Conservation (phyloP, 371 early-diverging fungal genomes). For the Capillidium heterosporum region DNA sequence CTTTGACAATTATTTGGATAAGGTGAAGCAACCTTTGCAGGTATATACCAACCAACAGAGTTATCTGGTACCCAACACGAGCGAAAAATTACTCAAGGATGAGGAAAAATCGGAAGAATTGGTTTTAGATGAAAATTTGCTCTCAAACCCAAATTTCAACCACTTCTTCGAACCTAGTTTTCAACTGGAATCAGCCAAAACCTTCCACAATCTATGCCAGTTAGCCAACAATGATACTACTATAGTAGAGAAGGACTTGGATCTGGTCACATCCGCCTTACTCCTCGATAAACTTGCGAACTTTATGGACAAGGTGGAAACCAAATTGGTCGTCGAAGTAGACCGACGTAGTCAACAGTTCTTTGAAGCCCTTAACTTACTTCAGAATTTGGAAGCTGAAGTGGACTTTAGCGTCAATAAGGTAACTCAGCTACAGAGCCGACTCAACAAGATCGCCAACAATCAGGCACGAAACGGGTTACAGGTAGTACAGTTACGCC, state of each 20-base stretch:
- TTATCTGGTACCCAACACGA: too few species aligned
- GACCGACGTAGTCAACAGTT: neutral
- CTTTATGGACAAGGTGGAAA: neutral
- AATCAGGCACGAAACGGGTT: neutral
- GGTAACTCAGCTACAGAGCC: neutral
- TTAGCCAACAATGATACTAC: too few species aligned
- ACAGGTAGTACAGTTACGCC: neutral
- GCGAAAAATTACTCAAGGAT: too few species aligned
- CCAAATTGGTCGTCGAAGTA: neutral
- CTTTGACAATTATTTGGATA: too few species aligned
- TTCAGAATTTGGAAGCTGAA: neutral
- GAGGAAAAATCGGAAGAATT: too few species aligned
- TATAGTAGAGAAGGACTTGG: neutral
- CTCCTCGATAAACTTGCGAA: neutral
- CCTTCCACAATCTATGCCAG: too few species aligned
- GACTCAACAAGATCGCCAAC: neutral
- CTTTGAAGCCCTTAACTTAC: neutral
- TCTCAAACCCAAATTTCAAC: too few species aligned
- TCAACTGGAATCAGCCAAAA: too few species aligned
- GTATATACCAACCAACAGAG: too few species aligned
- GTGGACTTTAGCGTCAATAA: neutral
- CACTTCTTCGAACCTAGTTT: too few species aligned
- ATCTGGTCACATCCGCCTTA: neutral
- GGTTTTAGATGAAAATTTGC: too few species aligned
- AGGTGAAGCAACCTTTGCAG: too few species aligned